These are phyloP conservation scores for Collybia sordida DNA, from an alignment of 768 basidiomycete species.

Conservation along the genomic window DNA sequence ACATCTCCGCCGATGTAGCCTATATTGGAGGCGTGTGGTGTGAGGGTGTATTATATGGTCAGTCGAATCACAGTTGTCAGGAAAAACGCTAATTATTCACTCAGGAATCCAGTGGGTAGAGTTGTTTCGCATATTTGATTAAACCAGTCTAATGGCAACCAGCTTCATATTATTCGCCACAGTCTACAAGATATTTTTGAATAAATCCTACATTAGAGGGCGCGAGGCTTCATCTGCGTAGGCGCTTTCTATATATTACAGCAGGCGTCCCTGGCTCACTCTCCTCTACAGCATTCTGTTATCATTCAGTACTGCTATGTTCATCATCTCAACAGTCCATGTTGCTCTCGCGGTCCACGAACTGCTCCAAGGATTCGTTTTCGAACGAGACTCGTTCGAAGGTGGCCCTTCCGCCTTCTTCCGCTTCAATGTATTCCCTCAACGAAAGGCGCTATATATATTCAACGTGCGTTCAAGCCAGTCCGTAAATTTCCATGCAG, in stretches of 20 bases:
- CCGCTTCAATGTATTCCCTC: constrained; percentile 23
- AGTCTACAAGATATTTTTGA: constrained; percentile 20
- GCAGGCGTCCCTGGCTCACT: neutral
- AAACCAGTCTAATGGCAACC: neutral
- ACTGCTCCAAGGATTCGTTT: constrained; percentile 24
- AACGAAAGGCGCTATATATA: constrained; percentile 25
- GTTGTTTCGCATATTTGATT: neutral
- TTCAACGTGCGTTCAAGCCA: constrained; percentile 19
- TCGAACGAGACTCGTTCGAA: constrained; percentile 11
- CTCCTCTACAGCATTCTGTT: constrained; percentile 16
- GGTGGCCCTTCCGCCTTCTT: constrained; percentile 17
- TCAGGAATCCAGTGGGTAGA: constrained; percentile 24
- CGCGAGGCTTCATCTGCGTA: constrained; percentile 19
- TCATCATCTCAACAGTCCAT: constrained; percentile 23
- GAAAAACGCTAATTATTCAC: neutral
- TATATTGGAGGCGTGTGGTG: constrained; percentile 31
- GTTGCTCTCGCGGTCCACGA: constrained; percentile 22
- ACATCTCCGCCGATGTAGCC: constrained; percentile 26
- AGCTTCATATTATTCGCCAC: constrained; percentile 23
- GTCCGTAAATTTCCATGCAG: neutral
- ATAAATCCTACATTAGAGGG: constrained; percentile 16
- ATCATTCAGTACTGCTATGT: constrained; percentile 21
- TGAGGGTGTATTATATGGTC: constrained; percentile 27
- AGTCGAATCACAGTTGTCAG: neutral
- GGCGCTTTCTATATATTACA: neutral